These are phyloP conservation scores for Ormosia emarginata DNA, from an alignment of 306 rosid species.

Conservation along the genomic window DNA sequence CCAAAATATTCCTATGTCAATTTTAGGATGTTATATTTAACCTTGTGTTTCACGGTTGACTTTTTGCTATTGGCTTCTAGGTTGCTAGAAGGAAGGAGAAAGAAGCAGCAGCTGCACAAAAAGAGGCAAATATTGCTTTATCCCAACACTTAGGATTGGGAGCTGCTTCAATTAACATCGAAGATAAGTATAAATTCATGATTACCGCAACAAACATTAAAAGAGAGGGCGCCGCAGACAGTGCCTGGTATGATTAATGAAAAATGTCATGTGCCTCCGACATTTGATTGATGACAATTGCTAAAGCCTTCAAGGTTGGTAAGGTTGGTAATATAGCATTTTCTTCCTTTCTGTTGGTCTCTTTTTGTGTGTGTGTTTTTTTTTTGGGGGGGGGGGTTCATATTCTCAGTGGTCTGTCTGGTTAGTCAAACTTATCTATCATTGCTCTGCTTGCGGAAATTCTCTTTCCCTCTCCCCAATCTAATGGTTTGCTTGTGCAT, in stretches of 20 bases:
- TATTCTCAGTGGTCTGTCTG: not conserved
- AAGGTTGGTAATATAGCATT: conserved; percentile 23
- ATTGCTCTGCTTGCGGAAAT: not conserved
- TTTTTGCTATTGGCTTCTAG: conserved; percentile 36
- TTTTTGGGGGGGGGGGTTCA: not conserved
- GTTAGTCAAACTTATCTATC: not conserved
- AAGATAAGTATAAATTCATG: conserved; percentile 84
- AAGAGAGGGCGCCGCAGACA: conserved; percentile 75
- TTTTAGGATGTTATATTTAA: not conserved
- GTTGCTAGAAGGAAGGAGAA: conserved; percentile 88
- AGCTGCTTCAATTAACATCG: conserved; percentile 56
- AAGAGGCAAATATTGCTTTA: conserved; percentile 60
- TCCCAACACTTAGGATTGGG: conserved; percentile 51
- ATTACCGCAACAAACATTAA: conserved; percentile 44
- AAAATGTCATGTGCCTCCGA: conserved; percentile 15
- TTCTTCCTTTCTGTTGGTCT: not conserved
- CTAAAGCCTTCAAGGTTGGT: conserved; percentile 29
- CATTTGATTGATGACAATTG: conserved; percentile 23
- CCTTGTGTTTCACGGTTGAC: not conserved
- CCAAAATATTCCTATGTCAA: not conserved
- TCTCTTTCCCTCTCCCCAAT: not conserved
- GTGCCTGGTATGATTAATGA: conserved; percentile 81
- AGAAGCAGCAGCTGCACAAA: conserved; percentile 81
- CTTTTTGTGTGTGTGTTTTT: too few species aligned
- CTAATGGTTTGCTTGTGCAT: not conserved